Conservation (phyloP, 169 alveolate genomes). For the Cystoisospora suis region DNA sequence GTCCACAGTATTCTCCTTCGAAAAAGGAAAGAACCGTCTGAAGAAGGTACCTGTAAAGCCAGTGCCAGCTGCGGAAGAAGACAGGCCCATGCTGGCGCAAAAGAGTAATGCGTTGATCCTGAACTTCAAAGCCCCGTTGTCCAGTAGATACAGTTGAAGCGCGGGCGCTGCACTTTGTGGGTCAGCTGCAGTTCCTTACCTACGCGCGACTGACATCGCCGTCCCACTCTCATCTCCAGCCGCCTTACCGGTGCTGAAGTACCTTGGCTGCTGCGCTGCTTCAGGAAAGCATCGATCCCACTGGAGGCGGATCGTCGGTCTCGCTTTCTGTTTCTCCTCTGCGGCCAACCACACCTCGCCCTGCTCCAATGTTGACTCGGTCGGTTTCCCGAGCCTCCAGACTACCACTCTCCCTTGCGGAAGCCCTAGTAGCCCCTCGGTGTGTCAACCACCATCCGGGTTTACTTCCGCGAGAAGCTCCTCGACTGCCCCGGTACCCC, state of each 20-base stretch:
- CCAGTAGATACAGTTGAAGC: too few species aligned
- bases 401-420: conserved; percentile 44
- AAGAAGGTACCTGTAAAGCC: too few species aligned
- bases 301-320: conserved; percentile 57
- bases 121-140: too few species aligned
- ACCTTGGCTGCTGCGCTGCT: background rate
- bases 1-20: too few species aligned
- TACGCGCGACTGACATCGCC: too few species aligned
- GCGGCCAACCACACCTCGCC: background rate
- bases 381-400: background rate
- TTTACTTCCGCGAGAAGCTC: conserved; percentile 36
- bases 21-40: too few species aligned
- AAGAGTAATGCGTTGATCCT: too few species aligned
- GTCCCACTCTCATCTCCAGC: background rate
- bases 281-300: conserved; percentile 67
- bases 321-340: conserved; percentile 50
- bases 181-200: too few species aligned
- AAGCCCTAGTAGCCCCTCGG: conserved; percentile 12
- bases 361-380: background rate
- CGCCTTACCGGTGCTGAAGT: background rate
- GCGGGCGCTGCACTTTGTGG: too few species aligned
- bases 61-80: too few species aligned
- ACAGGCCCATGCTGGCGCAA: too few species aligned
- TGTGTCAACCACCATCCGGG: conserved; percentile 42
- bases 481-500: conserved; percentile 51